phyloP scores from a whole-genome alignment of 805 yeast species.

The Metschnikowia gelsemii region DNA sequence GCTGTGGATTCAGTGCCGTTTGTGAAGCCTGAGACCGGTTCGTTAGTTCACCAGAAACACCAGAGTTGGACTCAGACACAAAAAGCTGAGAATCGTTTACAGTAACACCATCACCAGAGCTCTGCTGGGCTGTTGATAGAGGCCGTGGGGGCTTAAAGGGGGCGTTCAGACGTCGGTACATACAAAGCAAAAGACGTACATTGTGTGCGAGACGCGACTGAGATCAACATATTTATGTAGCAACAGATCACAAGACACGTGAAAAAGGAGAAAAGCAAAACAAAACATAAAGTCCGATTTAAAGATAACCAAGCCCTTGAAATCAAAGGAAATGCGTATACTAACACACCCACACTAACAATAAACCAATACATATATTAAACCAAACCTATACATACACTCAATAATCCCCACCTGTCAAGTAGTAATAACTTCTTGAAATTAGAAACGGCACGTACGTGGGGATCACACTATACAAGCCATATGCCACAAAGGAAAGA shows the following conservation, averaged over 20 bases:
- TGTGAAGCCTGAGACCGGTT: background rate
- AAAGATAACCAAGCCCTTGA: too few species aligned
- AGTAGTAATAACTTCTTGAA: conserved; percentile 36
- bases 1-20: background rate
- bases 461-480: conserved; percentile 23
- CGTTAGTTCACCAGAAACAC: background rate
- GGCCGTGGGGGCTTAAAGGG: conserved; percentile 55
- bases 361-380: conserved; percentile 1
- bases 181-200: conserved; percentile 8
- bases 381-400: conserved; percentile 9
- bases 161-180: conserved; percentile 35
- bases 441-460: conserved; percentile 30
- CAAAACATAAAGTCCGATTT: too few species aligned
- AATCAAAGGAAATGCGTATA: too few species aligned
- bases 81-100: conserved; percentile 1
- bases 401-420: conserved; percentile 29
- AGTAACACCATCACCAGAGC: background rate
- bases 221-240: background rate
- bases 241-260: too few species aligned
- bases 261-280: too few species aligned
- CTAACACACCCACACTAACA: too few species aligned
- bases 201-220: conserved; percentile 9
- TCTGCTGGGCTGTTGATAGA: background rate
- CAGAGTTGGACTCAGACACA: conserved; percentile 6
- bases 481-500: conserved; percentile 20